phyloP scores from a whole-genome alignment of 1,284 basidiomycete species.

The Trametes pubescens region DNA sequence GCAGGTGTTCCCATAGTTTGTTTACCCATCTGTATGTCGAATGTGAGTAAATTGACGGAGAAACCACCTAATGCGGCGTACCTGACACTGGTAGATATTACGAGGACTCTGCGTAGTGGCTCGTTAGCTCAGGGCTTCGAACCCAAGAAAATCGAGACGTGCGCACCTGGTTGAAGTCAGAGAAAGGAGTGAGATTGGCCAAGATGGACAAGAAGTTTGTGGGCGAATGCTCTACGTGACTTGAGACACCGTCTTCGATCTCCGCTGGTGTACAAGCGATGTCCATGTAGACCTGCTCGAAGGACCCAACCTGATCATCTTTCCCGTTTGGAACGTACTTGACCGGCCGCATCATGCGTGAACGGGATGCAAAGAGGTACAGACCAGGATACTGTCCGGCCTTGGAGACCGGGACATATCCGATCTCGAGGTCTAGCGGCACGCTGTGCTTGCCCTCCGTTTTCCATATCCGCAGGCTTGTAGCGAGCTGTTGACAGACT shows the following conservation, averaged over 20 bases:
- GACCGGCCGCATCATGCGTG: conserved; percentile 99
- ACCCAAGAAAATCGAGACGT: not conserved
- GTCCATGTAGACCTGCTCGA: conserved; percentile 99
- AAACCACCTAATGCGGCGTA: conserved; percentile 39
- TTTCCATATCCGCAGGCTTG: conserved; percentile 92
- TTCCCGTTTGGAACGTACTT: conserved; percentile 88
- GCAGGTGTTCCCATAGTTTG: conserved; percentile 99
- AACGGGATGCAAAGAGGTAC: conserved; percentile 89
- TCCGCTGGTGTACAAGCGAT: conserved; percentile 94
- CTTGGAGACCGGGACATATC: conserved; percentile 88
- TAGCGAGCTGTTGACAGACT: conserved; percentile 84
- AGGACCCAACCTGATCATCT: conserved; percentile 93
- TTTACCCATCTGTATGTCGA: conserved; percentile 89
- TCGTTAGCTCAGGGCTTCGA: conserved; percentile 16
- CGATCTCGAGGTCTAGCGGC: conserved; percentile 96
- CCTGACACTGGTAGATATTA: conserved; percentile 91
- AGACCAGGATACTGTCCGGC: conserved; percentile 98
- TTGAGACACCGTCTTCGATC: conserved; percentile 83
- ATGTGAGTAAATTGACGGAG: conserved; percentile 5
- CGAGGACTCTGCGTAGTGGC: conserved; percentile 69
- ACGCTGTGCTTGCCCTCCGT: conserved; percentile 87
- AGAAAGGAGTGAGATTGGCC: conserved; percentile 85
- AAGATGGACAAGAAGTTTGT: conserved; percentile 95
- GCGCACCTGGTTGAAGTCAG: conserved; percentile 94
- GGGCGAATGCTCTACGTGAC: conserved; percentile 94